Conservation (phyloP, 2,329 filamentous ascomycete genomes). For the Arachnomyces sp. region DNA sequence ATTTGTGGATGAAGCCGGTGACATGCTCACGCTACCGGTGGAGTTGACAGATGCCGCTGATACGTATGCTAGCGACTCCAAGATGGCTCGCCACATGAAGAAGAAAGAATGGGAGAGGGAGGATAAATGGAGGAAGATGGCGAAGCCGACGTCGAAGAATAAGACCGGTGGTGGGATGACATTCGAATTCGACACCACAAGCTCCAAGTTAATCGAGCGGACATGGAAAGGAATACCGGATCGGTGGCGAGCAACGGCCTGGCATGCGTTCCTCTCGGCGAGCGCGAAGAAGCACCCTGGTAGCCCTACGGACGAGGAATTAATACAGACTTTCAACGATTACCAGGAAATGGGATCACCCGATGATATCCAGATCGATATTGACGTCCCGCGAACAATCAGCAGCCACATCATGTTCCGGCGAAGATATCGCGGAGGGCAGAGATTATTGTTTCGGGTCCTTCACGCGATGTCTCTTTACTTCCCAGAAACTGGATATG, state of each 20-base stretch:
- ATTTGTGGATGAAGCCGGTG: constrained; percentile 52
- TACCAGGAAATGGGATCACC: constrained; percentile 68
- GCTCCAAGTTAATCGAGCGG: constrained; percentile 77
- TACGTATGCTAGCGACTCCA: constrained; percentile 39
- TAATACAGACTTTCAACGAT: constrained; percentile 64
- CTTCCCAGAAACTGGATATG: constrained; percentile 85
- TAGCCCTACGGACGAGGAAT: constrained; percentile 59
- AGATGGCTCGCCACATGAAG: constrained; percentile 41
- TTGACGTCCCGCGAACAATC: constrained; percentile 93
- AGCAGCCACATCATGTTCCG: constrained; percentile 97
- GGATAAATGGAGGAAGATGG: constrained; percentile 64
- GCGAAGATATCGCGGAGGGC: constrained; percentile 80
- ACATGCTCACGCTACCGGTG: constrained; percentile 57
- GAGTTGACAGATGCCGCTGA: constrained; percentile 42
- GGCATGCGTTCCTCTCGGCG: constrained; percentile 82
- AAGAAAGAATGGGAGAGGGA: constrained; percentile 55
- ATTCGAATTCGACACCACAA: constrained; percentile 73
- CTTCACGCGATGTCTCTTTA: constrained; percentile 87
- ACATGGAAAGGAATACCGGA: constrained; percentile 99
- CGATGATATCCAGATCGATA: constrained; percentile 93
- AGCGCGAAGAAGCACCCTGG: constrained; percentile 61
- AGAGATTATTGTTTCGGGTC: constrained; percentile 84
- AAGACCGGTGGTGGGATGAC: constrained; percentile 53
- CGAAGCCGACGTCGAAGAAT: constrained; percentile 39
- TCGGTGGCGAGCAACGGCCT: constrained; percentile 84